These are phyloP conservation scores for Punica granatum DNA, from an alignment of 345 rosid genomes.

Conservation along the genomic window DNA sequence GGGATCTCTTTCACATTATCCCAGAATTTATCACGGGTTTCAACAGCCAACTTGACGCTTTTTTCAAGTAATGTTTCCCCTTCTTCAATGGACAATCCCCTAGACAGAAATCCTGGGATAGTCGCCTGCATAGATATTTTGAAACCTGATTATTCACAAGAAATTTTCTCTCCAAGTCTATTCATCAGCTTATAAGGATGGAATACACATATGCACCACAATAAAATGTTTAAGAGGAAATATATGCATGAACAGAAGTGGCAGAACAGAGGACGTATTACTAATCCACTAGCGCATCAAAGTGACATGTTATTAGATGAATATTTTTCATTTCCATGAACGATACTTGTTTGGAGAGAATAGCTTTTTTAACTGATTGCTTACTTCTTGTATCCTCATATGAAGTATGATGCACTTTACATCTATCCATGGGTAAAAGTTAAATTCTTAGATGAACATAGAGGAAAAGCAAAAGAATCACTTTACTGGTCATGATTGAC, in stretches of 20 bases:
- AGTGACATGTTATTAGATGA: neutral
- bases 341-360: neutral
- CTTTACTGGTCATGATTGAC: too few species aligned
- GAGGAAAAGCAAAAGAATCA: neutral
- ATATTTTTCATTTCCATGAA: neutral
- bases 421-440: neutral
- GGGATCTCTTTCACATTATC: constrained; percentile 32
- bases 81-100: constrained; percentile 65
- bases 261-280: neutral
- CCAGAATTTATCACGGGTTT: constrained; percentile 85
- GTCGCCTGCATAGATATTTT: constrained; percentile 44
- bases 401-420: neutral
- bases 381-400: neutral
- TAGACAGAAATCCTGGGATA: constrained; percentile 72
- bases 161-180: neutral
- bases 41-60: constrained; percentile 70
- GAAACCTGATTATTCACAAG: neutral
- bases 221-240: too few species aligned
- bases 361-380: neutral
- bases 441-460: neutral
- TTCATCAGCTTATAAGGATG: neutral
- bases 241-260: too few species aligned
- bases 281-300: neutral
- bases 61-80: constrained; percentile 53
- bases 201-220: neutral